phyloP scores from a whole-genome alignment of 345 rosid species.

The Boechera divaricarpa region DNA sequence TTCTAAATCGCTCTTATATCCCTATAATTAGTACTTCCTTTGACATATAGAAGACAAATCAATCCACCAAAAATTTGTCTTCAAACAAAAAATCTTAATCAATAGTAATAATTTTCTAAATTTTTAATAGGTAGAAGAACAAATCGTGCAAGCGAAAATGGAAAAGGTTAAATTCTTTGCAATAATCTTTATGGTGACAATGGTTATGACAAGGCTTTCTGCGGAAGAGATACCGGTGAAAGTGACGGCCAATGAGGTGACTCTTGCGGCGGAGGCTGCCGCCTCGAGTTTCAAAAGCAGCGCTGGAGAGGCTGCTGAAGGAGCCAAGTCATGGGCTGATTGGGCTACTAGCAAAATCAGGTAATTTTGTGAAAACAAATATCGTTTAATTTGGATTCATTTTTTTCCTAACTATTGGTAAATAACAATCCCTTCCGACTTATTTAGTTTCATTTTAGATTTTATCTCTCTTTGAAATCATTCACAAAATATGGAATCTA shows the following conservation, averaged over 20 bases:
- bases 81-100: background rate
- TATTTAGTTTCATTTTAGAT: background rate
- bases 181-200: conserved; percentile 24
- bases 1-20: background rate
- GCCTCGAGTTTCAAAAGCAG: conserved; percentile 43
- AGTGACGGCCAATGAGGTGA: conserved; percentile 31
- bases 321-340: conserved; percentile 46
- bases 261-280: conserved; percentile 45
- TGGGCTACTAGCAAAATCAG: conserved; percentile 42
- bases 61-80: conserved; percentile 1
- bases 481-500: no score
- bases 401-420: background rate
- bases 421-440: background rate
- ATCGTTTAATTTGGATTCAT: background rate
- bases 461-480: background rate
- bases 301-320: conserved; percentile 46
- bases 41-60: conserved; percentile 3
- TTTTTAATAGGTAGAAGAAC: conserved; percentile 14
- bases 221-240: conserved; percentile 33
- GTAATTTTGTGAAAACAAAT: conserved; percentile 10
- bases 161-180: conserved; percentile 23
- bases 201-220: conserved; percentile 24
- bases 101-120: conserved; percentile 32
- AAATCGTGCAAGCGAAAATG: conserved; percentile 30
- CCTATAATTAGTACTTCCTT: conserved; percentile 36